Evolutionary conservation across 345 rosid genomes (phyloP).

Genomic region (Populus pruinosa): DNA sequence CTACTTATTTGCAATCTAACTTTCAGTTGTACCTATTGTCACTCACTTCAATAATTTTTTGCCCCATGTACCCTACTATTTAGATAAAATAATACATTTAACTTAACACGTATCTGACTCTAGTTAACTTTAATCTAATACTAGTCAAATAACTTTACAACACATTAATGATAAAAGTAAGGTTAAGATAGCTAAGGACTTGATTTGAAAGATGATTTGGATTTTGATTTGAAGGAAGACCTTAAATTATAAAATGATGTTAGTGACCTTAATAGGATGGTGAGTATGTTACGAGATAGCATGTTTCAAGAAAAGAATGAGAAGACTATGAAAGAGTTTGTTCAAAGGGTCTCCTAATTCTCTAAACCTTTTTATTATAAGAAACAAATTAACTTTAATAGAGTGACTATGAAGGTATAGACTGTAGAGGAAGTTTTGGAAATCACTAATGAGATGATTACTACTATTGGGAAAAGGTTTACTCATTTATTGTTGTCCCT

Average conservation of each 20-base stretch:
- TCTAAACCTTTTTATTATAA: conserved; percentile 70
- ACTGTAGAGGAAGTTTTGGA: conserved; percentile 77
- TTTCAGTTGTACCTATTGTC: too few relatives aligned
- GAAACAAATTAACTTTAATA: conserved; percentile 74
- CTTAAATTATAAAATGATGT: conserved; percentile 26
- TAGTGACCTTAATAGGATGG: conserved; percentile 38
- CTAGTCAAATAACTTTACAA: too few relatives aligned
- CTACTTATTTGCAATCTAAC: too few relatives aligned
- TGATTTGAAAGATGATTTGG: conserved; percentile 33
- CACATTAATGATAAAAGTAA: neutral
- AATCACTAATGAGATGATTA: conserved; percentile 60
- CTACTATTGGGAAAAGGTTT: conserved; percentile 84
- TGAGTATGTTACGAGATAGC: conserved; percentile 60
- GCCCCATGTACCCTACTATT: too few relatives aligned
- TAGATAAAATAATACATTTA: too few relatives aligned
- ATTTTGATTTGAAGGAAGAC: conserved; percentile 37
- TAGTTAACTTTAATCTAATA: too few relatives aligned
- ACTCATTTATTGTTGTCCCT: conserved; percentile 74
- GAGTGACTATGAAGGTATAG: conserved; percentile 68
- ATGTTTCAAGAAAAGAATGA: conserved; percentile 66
- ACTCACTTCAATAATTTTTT: too few relatives aligned
- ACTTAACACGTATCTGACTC: too few relatives aligned
- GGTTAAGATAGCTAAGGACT: conserved; percentile 25
- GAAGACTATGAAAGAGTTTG: conserved; percentile 58
- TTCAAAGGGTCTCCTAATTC: conserved; percentile 64